phyloP scores from a whole-genome alignment of 176 grass and related monocot genomes.

The Elaeis guineensis region DNA sequence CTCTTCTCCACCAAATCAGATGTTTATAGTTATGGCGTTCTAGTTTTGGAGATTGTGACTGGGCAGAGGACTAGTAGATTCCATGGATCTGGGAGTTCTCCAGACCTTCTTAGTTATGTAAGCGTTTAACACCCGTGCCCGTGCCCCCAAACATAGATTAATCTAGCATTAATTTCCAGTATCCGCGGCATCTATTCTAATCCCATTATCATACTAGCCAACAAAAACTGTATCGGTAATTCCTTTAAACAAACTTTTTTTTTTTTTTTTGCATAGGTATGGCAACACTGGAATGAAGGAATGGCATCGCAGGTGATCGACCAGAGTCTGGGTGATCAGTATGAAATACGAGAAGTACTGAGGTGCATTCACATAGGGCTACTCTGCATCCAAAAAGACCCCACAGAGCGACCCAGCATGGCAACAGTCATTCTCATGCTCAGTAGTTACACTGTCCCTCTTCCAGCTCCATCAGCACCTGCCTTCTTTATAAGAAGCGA shows the following conservation, averaged over 20 bases:
- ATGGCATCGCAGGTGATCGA: not conserved
- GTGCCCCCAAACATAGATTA: not conserved
- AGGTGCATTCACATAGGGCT: not conserved
- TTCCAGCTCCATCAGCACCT: not conserved
- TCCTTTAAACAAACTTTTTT: too few relatives aligned
- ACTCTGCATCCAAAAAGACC: not conserved
- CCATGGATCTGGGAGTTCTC: constrained; percentile 37
- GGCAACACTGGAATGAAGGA: not conserved
- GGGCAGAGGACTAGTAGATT: constrained; percentile 40
- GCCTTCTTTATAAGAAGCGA: not conserved
- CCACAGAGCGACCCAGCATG: not conserved
- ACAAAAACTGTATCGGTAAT: too few relatives aligned
- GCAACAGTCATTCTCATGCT: not conserved
- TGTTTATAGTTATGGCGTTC: constrained; percentile 39
- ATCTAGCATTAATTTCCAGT: not conserved
- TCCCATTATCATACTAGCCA: too few relatives aligned
- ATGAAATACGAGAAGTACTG: not conserved
- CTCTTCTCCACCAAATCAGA: constrained; percentile 54
- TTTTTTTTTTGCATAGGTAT: not conserved
- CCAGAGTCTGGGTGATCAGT: not conserved
- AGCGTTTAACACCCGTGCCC: not conserved
- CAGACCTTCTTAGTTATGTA: constrained; percentile 49
- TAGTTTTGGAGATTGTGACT: constrained; percentile 53
- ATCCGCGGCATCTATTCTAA: too few relatives aligned
- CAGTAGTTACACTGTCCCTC: not conserved